Percentiles rank a stretch among this genome's conserved stretches.
Conservation (phyloP, 805 yeast genomes). For the Candida ulmi region DNA sequence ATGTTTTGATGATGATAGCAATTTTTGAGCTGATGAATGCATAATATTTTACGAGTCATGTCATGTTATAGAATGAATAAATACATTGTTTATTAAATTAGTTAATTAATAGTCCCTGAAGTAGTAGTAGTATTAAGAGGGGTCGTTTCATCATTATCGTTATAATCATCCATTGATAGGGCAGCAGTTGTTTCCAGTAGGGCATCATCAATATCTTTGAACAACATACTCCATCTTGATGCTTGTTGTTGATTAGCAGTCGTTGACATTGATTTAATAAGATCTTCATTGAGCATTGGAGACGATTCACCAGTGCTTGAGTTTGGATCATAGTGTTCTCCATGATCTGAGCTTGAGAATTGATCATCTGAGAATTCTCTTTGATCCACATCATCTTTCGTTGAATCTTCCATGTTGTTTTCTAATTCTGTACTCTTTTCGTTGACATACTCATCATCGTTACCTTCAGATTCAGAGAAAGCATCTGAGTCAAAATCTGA, state of each 20-base stretch:
- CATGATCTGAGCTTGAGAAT: background rate
- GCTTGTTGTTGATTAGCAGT: background rate
- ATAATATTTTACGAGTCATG: too few relatives aligned
- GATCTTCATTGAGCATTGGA: background rate
- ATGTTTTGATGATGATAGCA: too few relatives aligned
- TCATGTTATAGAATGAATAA: too few relatives aligned
- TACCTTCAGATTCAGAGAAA: conserved; percentile 2
- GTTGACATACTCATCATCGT: background rate
- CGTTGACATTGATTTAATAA: too few relatives aligned
- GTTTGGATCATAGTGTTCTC: background rate
- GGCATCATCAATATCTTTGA: conserved; percentile 20
- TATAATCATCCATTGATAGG: background rate
- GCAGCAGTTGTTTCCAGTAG: conserved; percentile 9
- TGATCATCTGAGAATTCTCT: background rate
- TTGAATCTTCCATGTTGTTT: background rate
- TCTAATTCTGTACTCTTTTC: too few relatives aligned
- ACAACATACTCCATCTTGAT: conserved; percentile 16
- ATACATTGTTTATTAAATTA: too few relatives aligned
- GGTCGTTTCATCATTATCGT: background rate
- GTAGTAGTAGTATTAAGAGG: too few relatives aligned
- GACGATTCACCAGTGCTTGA: background rate
- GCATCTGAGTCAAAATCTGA: conserved; percentile 1
- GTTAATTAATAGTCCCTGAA: too few relatives aligned
- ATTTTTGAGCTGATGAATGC: too few relatives aligned
- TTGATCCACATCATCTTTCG: background rate